A percentile compares a stretch with the other conserved stretches of the same genome.
phyloP scores from a whole-genome alignment of 345 rosid species.

The Cochlearia excelsa region DNA sequence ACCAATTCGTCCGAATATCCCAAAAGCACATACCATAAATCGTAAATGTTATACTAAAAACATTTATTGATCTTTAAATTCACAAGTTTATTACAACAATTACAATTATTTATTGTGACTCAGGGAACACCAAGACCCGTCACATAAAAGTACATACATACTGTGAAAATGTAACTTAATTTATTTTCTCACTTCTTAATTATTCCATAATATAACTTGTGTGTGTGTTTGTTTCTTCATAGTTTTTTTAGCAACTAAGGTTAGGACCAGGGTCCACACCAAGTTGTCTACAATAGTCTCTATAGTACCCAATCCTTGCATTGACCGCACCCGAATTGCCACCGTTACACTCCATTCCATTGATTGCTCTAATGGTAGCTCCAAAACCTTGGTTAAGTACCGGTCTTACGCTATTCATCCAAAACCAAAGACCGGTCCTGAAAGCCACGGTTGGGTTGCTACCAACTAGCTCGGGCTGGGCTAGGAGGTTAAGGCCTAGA shows the following conservation, averaged over 20 bases:
- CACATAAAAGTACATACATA: too few relatives aligned
- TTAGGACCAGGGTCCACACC: conserved; percentile 35
- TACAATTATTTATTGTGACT: too few relatives aligned
- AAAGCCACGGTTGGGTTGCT: conserved; percentile 42
- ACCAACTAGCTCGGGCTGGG: conserved; percentile 45
- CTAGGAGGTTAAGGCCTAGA: conserved; percentile 37
- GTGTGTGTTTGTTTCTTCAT: not conserved
- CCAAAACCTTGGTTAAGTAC: conserved; percentile 38
- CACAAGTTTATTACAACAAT: too few relatives aligned
- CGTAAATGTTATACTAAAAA: too few relatives aligned
- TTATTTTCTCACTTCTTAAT: too few relatives aligned
- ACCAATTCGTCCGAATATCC: too few relatives aligned
- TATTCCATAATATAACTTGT: too few relatives aligned
- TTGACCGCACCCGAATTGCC: conserved; percentile 34
- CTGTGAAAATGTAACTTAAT: too few relatives aligned
- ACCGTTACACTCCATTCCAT: conserved; percentile 49
- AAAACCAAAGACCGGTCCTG: conserved; percentile 52
- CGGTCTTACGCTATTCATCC: conserved; percentile 46
- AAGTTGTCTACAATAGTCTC: too few relatives aligned
- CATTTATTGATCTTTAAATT: too few relatives aligned
- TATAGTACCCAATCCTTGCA: conserved; percentile 29
- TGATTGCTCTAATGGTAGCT: conserved; percentile 48
- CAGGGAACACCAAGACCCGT: too few relatives aligned
- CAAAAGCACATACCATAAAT: too few relatives aligned
- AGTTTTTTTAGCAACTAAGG: conserved; percentile 32